phyloP scores from a whole-genome alignment of 2,329 filamentous ascomycete genomes.

The Curvularia eragrostidis region DNA sequence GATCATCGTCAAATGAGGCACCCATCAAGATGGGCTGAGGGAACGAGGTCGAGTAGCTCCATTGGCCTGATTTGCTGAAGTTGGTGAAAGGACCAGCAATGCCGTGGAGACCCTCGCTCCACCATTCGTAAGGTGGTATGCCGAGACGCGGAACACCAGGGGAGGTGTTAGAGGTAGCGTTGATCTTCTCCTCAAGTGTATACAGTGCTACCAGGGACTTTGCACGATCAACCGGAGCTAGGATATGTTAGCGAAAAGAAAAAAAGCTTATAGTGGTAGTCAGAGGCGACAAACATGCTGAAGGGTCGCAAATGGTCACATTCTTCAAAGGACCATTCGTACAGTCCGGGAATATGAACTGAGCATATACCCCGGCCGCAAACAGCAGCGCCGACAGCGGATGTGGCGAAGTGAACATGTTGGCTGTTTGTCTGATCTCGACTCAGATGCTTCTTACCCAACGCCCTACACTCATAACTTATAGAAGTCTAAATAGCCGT shows the following conservation, averaged over 20 bases:
- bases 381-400: constrained; percentile 18
- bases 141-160: constrained; percentile 59
- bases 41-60: constrained; percentile 69
- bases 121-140: constrained; percentile 61
- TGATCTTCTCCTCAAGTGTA: constrained; percentile 56
- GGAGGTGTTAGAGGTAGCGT: constrained; percentile 57
- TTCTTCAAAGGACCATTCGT: constrained; percentile 58
- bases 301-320: constrained; percentile 60
- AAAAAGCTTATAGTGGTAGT: neutral
- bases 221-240: constrained; percentile 37
- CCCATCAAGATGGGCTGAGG: constrained; percentile 69
- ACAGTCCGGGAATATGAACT: constrained; percentile 58
- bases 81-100: constrained; percentile 64
- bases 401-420: constrained; percentile 20
- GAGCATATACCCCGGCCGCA: constrained; percentile 25
- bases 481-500: constrained; percentile 29
- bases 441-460: neutral
- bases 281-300: constrained; percentile 35
- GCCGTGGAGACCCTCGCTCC: constrained; percentile 46
- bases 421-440: constrained; percentile 1
- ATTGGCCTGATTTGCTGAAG: constrained; percentile 63
- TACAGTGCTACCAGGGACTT: constrained; percentile 36
- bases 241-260: neutral
- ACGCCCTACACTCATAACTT: constrained; percentile 11
- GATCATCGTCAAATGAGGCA: constrained; percentile 68